Percentiles rank a stretch among this genome's conserved stretches.
phyloP scores from a whole-genome alignment of 345 rosid species.

The Citrus mangshanensis region DNA sequence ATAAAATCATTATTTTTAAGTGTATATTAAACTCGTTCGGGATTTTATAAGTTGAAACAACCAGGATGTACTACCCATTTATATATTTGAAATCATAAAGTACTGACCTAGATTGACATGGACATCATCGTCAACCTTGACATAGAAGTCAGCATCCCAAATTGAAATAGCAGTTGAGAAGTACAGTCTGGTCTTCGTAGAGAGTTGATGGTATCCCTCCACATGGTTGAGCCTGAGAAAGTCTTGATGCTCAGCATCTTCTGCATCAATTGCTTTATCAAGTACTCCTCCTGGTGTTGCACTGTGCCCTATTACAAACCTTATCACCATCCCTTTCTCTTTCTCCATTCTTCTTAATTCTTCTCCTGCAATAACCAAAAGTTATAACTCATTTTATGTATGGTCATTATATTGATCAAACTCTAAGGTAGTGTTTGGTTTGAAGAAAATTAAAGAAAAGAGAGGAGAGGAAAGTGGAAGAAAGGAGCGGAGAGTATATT shows the following conservation, averaged over 20 bases:
- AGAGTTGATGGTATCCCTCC: slow-evolving; percentile 79
- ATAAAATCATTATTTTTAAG: too few relatives aligned
- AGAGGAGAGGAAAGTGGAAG: too few relatives aligned
- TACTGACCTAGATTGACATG: slow-evolving; percentile 68
- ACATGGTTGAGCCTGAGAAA: slow-evolving; percentile 77
- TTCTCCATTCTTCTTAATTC: slow-evolving; percentile 67
- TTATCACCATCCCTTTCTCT: slow-evolving; percentile 74
- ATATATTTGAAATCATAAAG: neutral
- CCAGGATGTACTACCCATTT: too few relatives aligned
- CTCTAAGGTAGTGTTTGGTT: too few relatives aligned
- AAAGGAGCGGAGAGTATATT: too few relatives aligned
- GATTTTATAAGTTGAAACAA: too few relatives aligned
- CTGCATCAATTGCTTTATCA: slow-evolving; percentile 69
- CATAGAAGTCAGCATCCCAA: slow-evolving; percentile 81
- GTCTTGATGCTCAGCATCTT: slow-evolving; percentile 59
- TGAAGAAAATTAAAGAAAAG: too few relatives aligned
- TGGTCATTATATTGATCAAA: too few relatives aligned
- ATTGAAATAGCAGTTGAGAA: slow-evolving; percentile 70
- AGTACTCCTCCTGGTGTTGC: slow-evolving; percentile 72
- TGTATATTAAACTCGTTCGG: too few relatives aligned
- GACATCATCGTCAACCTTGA: slow-evolving; percentile 87
- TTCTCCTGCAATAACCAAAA: slow-evolving; percentile 32
- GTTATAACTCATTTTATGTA: neutral
- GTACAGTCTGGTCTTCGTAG: slow-evolving; percentile 74
- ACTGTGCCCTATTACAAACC: slow-evolving; percentile 91